A percentile compares a stretch with the other conserved stretches of the same genome.
Conservation (phyloP, 495 filamentous ascomycete species). For the Penicillium coprophilum region DNA sequence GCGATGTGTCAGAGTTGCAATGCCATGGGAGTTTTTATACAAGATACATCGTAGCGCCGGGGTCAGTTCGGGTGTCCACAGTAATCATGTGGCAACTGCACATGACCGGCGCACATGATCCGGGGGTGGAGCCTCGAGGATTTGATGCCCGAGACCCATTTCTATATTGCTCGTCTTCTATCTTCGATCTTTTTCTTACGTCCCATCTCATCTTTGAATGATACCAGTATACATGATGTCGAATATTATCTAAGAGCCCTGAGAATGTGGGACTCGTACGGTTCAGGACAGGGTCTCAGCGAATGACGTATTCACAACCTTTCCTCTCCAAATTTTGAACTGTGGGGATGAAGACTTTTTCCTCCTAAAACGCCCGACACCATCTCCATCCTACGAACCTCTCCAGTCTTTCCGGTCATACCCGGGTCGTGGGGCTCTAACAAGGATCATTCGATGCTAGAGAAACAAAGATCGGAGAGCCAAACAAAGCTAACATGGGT, state of each 20-base stretch:
- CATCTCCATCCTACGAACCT: slow-evolving; percentile 7
- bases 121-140: slow-evolving; percentile 10
- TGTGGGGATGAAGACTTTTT: slow-evolving; percentile 16
- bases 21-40: not conserved
- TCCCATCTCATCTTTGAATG: not conserved
- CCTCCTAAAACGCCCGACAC: slow-evolving; percentile 31
- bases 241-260: not conserved
- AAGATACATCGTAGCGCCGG: not conserved
- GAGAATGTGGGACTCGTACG: no score
- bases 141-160: not conserved
- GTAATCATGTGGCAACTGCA: slow-evolving; percentile 8
- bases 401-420: slow-evolving; percentile 9
- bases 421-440: slow-evolving; percentile 24
- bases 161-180: not conserved
- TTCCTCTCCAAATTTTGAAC: not conserved
- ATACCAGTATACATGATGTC: not conserved
- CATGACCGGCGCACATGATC: slow-evolving; percentile 15
- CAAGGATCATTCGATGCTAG: slow-evolving; percentile 2
- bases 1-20: not conserved
- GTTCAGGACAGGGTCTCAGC: not conserved
- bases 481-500: not conserved
- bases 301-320: slow-evolving; percentile 2
- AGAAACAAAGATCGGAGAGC: slow-evolving; percentile 1
- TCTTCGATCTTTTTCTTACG: not conserved
- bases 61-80: not conserved